A percentile compares a stretch with the other conserved stretches of the same genome.
Conservation (phyloP, 495 filamentous ascomycete genomes). For the Daldinia caldariorum region DNA sequence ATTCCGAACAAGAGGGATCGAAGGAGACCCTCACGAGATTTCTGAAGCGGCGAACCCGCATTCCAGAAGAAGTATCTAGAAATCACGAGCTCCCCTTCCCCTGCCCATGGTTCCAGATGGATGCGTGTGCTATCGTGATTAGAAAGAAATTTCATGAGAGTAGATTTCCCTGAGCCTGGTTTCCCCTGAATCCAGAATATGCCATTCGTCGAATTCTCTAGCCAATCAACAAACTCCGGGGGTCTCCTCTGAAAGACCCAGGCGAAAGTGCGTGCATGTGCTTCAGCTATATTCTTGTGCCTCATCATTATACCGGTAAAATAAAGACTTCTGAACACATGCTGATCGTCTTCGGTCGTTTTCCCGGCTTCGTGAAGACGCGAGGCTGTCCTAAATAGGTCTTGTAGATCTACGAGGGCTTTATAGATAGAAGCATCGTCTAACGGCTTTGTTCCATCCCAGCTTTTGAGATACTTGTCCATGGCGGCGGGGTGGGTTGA, state of each 20-base stretch:
- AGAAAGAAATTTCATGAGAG: slow-evolving; percentile 42
- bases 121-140: slow-evolving; percentile 26
- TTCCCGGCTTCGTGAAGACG: background rate
- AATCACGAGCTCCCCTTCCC: slow-evolving; percentile 28
- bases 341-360: background rate
- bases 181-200: slow-evolving; percentile 43
- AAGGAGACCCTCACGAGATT: slow-evolving; percentile 56
- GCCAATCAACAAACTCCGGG: slow-evolving; percentile 28
- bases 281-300: slow-evolving; percentile 11
- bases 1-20: slow-evolving; percentile 56
- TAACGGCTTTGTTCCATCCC: too few relatives aligned
- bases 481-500: too few relatives aligned
- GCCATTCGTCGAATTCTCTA: slow-evolving; percentile 14
- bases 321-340: slow-evolving; percentile 9
- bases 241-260: slow-evolving; percentile 15
- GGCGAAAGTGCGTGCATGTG: slow-evolving; percentile 26
- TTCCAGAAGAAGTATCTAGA: slow-evolving; percentile 60
- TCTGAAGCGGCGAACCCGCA: slow-evolving; percentile 50
- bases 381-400: background rate
- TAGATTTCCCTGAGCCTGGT: slow-evolving; percentile 44
- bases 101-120: slow-evolving; percentile 44
- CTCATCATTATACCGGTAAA: slow-evolving; percentile 11
- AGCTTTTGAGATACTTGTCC: too few relatives aligned
- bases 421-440: background rate
- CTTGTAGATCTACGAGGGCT: background rate